Conservation (phyloP, 805 yeast genomes). For the Suhomyces faveliae region DNA sequence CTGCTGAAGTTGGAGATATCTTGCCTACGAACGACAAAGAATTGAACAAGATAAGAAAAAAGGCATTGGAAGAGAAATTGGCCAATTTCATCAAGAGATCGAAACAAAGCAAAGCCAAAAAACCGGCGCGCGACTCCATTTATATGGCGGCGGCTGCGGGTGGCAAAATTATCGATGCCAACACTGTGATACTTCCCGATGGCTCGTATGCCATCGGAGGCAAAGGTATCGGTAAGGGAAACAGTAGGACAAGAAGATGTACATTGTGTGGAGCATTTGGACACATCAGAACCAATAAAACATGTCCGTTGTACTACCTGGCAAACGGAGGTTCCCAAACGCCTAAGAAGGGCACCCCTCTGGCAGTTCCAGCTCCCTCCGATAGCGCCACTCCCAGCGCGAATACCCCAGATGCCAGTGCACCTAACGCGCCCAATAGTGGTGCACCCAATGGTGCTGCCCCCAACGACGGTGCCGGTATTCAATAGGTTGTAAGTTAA, state of each 20-base stretch:
- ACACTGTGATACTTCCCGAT: constrained; percentile 43
- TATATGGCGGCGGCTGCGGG: constrained; percentile 45
- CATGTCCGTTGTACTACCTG: constrained; percentile 75
- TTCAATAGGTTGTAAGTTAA: background rate
- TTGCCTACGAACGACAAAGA: constrained; percentile 82
- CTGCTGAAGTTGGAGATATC: constrained; percentile 69
- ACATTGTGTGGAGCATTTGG: constrained; percentile 95
- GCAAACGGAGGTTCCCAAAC: constrained; percentile 27
- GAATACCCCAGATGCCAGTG: background rate
- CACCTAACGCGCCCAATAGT: background rate
- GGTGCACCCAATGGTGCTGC: background rate
- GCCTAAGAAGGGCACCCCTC: background rate
- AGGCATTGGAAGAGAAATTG: constrained; percentile 75
- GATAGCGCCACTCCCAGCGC: background rate
- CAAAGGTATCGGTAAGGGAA: constrained; percentile 73
- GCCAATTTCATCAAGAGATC: constrained; percentile 75
- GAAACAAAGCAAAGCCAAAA: constrained; percentile 34
- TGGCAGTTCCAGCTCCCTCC: background rate
- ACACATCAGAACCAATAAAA: constrained; percentile 86
- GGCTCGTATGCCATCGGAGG: constrained; percentile 51
- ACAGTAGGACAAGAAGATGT: constrained; percentile 76
- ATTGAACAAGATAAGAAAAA: constrained; percentile 71
- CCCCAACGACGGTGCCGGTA: background rate
- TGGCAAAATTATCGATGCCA: constrained; percentile 42
- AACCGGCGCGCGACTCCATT: constrained; percentile 31